A percentile compares a stretch with the other conserved stretches of the same genome.
phyloP scores from a whole-genome alignment of 2,329 filamentous ascomycete species.

The Epichloe hybrida region DNA sequence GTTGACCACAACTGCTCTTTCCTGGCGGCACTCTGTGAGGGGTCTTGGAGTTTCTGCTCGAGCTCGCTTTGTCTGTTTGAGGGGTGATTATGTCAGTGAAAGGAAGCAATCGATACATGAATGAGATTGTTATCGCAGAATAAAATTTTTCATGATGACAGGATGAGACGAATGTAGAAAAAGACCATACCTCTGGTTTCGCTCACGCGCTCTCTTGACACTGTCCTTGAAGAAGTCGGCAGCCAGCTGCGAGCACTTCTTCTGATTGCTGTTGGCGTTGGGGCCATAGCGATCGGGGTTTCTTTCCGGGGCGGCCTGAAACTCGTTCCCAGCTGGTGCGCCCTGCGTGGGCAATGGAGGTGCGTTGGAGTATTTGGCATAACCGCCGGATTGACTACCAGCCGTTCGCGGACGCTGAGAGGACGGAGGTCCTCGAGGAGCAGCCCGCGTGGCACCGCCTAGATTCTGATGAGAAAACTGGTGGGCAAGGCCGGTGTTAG shows the following conservation, averaged over 20 bases:
- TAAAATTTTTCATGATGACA: not conserved
- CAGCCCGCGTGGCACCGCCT: constrained; percentile 54
- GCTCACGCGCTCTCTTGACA: constrained; percentile 86
- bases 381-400: constrained; percentile 53
- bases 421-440: constrained; percentile 52
- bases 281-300: constrained; percentile 53
- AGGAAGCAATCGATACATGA: not conserved
- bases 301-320: constrained; percentile 67
- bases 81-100: not conserved
- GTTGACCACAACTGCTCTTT: constrained; percentile 77
- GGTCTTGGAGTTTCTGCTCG: constrained; percentile 70
- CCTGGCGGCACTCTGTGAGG: constrained; percentile 57
- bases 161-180: not conserved
- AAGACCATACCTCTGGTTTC: constrained; percentile 68
- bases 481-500: constrained; percentile 80
- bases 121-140: too few relatives aligned
- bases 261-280: constrained; percentile 55
- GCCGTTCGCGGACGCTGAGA: constrained; percentile 73
- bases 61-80: constrained; percentile 70
- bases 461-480: constrained; percentile 97
- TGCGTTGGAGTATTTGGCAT: constrained; percentile 46
- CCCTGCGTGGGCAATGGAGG: constrained; percentile 51
- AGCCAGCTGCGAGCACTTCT: constrained; percentile 56
- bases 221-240: constrained; percentile 97
- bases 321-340: constrained; percentile 52